Percentiles rank a stretch among this genome's conserved stretches.
These are phyloP conservation scores for Chalciporus pseudorubinellus DNA, from an alignment of 768 basidiomycete species.

Conservation along the genomic window DNA sequence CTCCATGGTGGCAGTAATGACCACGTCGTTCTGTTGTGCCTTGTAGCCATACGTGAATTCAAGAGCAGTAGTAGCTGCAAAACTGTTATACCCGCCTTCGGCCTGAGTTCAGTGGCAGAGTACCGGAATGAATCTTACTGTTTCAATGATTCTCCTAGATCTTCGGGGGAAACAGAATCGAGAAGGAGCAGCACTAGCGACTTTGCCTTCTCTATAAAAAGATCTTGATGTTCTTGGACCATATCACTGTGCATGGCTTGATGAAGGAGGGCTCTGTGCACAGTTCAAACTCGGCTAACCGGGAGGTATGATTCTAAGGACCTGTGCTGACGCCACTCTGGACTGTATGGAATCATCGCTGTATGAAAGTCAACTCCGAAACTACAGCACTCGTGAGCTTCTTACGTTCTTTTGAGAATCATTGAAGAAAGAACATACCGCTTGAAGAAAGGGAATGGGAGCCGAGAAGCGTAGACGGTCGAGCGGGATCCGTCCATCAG, in stretches of 20 bases:
- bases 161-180: background rate
- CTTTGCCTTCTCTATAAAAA: background rate
- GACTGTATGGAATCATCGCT: slow-evolving; percentile 1
- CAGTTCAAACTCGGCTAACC: background rate
- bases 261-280: slow-evolving; percentile 1
- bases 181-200: background rate
- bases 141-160: background rate
- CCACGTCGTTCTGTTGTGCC: background rate
- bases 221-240: background rate
- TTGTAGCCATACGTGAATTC: slow-evolving; percentile 5
- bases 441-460: background rate
- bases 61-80: background rate
- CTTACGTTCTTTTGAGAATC: background rate
- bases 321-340: slow-evolving; percentile 5
- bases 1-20: background rate
- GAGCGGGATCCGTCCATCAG: background rate
- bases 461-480: background rate
- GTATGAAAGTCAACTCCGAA: slow-evolving; percentile 5
- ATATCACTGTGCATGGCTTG: slow-evolving; percentile 1
- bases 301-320: background rate
- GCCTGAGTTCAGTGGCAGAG: no score
- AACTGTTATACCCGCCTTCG: background rate
- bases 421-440: background rate
- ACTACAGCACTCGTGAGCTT: background rate
- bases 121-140: background rate